Evolutionary conservation across 139 green algal species (phyloP).

Genomic region (Chlamydomonas applanata): DNA sequence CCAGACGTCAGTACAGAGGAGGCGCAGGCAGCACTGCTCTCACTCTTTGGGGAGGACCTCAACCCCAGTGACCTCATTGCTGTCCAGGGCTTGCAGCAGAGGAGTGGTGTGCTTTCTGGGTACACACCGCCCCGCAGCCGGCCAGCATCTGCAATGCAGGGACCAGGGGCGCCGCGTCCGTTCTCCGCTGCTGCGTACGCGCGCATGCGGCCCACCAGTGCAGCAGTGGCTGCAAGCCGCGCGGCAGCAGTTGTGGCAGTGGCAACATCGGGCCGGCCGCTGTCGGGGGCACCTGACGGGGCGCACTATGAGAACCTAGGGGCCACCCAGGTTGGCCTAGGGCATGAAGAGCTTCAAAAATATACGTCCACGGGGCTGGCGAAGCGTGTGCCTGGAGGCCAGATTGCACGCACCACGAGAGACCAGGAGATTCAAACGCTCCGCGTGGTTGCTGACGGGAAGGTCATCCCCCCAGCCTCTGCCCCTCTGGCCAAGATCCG

Average conservation of each 20-base stretch:
- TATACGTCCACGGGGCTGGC: conserved; percentile 21
- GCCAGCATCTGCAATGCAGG: too few relatives aligned
- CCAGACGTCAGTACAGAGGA: neutral
- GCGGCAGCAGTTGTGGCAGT: neutral
- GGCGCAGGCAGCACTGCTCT: neutral
- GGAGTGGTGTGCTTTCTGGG: neutral
- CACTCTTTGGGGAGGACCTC: conserved; percentile 3
- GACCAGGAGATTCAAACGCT: conserved; percentile 10
- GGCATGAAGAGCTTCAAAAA: conserved; percentile 5
- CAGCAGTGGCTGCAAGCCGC: neutral
- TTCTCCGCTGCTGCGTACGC: neutral
- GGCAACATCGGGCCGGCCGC: neutral
- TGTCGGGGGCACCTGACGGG: neutral
- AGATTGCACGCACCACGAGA: conserved; percentile 12
- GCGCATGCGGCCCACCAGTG: neutral
- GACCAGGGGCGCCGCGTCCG: neutral
- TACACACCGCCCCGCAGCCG: neutral
- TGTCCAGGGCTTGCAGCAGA: neutral
- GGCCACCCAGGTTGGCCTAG: conserved; percentile 5
- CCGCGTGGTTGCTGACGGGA: conserved; percentile 10
- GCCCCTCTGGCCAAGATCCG: neutral
- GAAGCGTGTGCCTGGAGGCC: conserved; percentile 16
- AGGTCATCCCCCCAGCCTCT: conserved; percentile 27
- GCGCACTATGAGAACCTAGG: neutral
- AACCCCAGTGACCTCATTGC: conserved; percentile 1